Evolutionary conservation across 2,329 filamentous ascomycete genomes (phyloP).

Genomic region (Cadophora sp.): DNA sequence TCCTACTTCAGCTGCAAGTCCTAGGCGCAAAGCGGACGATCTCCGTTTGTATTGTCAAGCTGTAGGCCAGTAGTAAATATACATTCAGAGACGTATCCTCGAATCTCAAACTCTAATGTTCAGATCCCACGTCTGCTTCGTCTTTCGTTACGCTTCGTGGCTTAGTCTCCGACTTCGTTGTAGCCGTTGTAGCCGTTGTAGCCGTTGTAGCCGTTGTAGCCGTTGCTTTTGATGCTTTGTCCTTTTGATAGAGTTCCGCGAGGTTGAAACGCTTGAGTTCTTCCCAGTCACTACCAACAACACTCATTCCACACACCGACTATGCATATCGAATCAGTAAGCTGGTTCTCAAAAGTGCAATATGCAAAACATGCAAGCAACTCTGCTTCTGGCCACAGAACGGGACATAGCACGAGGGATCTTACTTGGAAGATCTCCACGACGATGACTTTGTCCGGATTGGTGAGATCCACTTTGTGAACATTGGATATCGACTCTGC

Average conservation of each 20-base stretch:
- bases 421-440: conserved; percentile 82
- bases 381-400: neutral
- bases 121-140: conserved; percentile 27
- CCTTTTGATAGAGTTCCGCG: conserved; percentile 68
- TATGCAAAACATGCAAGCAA: neutral
- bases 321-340: conserved; percentile 46
- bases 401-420: neutral
- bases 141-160: conserved; percentile 38
- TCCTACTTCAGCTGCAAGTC: neutral
- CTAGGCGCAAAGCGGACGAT: neutral
- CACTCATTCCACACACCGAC: conserved; percentile 80
- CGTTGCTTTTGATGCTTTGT: conserved; percentile 26
- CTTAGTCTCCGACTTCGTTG: conserved; percentile 33
- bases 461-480: conserved; percentile 79
- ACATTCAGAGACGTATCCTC: neutral
- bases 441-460: conserved; percentile 79
- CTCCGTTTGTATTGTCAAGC: neutral
- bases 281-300: conserved; percentile 75
- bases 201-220: too few relatives aligned
- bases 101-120: conserved; percentile 1
- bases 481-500: conserved; percentile 56
- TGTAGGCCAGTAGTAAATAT: conserved; percentile 3
- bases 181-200: too few relatives aligned
- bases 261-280: conserved; percentile 79
- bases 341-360: conserved; percentile 24